These are phyloP conservation scores for Geum urbanum DNA, from an alignment of 306 rosid genomes.

Conservation along the genomic window DNA sequence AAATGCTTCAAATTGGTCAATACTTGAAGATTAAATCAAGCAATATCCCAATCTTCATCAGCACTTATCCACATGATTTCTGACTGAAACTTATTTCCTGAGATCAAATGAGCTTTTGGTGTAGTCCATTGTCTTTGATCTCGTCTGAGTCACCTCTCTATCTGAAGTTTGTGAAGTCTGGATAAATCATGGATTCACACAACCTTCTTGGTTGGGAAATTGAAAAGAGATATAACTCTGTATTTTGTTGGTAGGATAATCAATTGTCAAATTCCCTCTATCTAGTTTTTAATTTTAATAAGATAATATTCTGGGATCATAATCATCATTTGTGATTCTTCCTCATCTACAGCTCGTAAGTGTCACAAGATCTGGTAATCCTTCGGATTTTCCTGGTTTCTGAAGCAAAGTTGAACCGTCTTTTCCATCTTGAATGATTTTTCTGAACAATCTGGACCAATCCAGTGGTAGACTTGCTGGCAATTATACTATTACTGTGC, in stretches of 20 bases:
- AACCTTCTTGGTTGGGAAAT: background rate
- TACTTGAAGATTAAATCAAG: background rate
- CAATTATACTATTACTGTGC: background rate
- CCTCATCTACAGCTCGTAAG: background rate
- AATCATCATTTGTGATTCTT: background rate
- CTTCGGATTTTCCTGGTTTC: background rate
- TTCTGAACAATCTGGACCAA: background rate
- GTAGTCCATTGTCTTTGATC: background rate
- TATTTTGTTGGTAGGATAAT: background rate
- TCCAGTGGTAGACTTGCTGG: background rate
- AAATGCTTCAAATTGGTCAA: background rate
- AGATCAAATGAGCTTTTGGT: background rate
- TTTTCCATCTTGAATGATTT: background rate
- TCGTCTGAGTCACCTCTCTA: too few species aligned
- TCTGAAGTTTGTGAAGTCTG: background rate
- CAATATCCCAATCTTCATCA: background rate
- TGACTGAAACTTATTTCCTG: background rate
- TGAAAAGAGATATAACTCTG: background rate
- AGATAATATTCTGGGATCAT: background rate
- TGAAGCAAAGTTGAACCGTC: constrained; percentile 5
- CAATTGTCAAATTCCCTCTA: background rate
- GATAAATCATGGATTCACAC: background rate
- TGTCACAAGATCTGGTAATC: background rate
- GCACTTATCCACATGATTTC: background rate
- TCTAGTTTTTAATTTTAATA: background rate